These are phyloP conservation scores for Dryas alaskensis DNA, from an alignment of 306 rosid species.

Conservation along the genomic window DNA sequence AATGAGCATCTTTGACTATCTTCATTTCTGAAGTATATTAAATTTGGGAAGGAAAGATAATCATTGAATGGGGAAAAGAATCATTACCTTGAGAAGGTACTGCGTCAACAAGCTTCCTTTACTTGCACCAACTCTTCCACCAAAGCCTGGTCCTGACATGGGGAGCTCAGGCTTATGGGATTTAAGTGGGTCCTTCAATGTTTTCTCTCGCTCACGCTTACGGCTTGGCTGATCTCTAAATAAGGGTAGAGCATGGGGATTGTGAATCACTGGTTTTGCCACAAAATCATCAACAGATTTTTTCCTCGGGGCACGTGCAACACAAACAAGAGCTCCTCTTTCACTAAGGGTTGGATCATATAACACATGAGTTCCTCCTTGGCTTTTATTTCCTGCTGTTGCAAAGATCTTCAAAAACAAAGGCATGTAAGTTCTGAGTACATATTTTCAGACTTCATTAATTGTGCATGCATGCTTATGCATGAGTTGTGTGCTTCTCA, in stretches of 20 bases:
- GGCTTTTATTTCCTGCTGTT: conserved; percentile 80
- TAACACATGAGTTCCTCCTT: conserved; percentile 85
- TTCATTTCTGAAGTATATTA: background rate
- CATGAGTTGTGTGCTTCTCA: background rate
- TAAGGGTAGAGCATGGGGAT: conserved; percentile 88
- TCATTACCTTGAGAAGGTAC: conserved; percentile 78
- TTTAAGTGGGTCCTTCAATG: conserved; percentile 85
- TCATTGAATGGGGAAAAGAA: background rate
- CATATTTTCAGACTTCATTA: background rate
- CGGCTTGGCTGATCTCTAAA: conserved; percentile 96
- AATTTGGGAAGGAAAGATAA: background rate
- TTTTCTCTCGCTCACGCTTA: conserved; percentile 81
- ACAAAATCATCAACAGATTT: conserved; percentile 84
- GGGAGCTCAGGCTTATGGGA: conserved; percentile 97
- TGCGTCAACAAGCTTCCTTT: conserved; percentile 97
- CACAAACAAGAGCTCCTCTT: conserved; percentile 97
- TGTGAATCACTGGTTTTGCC: conserved; percentile 86
- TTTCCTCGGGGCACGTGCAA: conserved; percentile 92
- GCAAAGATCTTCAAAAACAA: conserved; percentile 62
- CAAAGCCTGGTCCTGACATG: conserved; percentile 92
- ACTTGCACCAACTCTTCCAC: conserved; percentile 86
- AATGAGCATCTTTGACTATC: background rate
- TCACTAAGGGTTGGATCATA: conserved; percentile 87
- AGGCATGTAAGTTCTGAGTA: conserved; percentile 8
- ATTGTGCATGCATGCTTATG: background rate